Percentiles rank a stretch among this genome's conserved stretches.
These are phyloP conservation scores for Hanseniaspora jakobsenii DNA, from an alignment of 805 yeast genomes.

Conservation along the genomic window DNA sequence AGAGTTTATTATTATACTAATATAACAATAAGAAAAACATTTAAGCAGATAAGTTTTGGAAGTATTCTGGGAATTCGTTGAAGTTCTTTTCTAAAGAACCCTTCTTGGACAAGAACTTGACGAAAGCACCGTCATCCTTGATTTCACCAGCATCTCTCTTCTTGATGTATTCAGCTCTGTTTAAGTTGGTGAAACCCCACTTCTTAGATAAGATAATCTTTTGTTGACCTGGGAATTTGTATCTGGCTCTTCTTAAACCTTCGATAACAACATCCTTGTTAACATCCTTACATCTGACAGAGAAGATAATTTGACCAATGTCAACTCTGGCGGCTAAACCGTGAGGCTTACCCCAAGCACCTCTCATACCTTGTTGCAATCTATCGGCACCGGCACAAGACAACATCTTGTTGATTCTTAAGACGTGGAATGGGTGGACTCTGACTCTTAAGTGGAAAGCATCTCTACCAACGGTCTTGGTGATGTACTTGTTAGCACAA, in stretches of 20 bases:
- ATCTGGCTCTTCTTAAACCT: constrained; percentile 99
- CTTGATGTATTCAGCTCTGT: constrained; percentile 92
- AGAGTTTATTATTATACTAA: neutral
- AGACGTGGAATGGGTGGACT: constrained; percentile 99
- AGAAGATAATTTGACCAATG: constrained; percentile 96
- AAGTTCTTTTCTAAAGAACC: constrained; percentile 90
- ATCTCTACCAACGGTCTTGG: constrained; percentile 96
- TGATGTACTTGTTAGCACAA: constrained; percentile 98
- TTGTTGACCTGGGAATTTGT: constrained; percentile 99
- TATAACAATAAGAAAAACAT: neutral
- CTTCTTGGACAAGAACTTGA: constrained; percentile 93
- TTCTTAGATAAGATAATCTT: constrained; percentile 97
- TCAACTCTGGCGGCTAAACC: constrained; percentile 99
- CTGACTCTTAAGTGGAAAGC: constrained; percentile 99
- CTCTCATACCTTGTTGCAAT: constrained; percentile 99
- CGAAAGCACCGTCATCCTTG: constrained; percentile 99
- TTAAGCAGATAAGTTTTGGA: constrained; percentile 28
- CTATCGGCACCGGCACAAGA: constrained; percentile 99
- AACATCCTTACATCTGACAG: constrained; percentile 95
- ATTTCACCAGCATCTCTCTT: constrained; percentile 96
- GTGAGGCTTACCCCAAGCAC: constrained; percentile 99
- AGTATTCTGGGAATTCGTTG: constrained; percentile 85
- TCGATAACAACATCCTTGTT: constrained; percentile 96
- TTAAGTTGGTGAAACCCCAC: constrained; percentile 99
- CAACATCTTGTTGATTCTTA: constrained; percentile 99